Evolutionary conservation across 352 stramenopile species (phyloP).

Genomic region (Aphanomyces stellatus): DNA sequence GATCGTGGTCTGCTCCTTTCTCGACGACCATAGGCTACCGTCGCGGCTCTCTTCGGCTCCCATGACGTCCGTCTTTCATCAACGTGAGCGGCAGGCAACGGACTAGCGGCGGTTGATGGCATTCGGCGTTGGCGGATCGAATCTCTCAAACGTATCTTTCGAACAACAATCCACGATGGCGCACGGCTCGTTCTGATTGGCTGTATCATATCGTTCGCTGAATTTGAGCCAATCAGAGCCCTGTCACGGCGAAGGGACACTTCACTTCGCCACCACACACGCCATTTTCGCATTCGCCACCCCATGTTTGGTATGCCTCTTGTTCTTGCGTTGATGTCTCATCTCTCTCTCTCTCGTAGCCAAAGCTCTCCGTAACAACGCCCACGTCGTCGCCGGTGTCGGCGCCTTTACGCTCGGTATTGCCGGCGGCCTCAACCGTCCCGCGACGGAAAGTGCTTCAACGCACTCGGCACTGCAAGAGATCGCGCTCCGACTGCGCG

Average conservation of each 20-base stretch:
- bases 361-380: slow-evolving; percentile 30
- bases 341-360: background rate
- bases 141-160: background rate
- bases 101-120: too few species aligned
- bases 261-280: background rate
- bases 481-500: slow-evolving; percentile 49
- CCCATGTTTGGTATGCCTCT: slow-evolving; percentile 19
- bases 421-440: slow-evolving; percentile 31
- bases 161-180: background rate
- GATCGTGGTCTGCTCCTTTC: too few species aligned
- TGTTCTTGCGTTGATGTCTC: background rate
- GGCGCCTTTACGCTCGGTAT: slow-evolving; percentile 49
- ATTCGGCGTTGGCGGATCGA: too few species aligned
- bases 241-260: background rate
- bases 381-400: slow-evolving; percentile 40
- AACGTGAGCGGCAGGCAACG: too few species aligned
- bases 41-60: too few species aligned
- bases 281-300: slow-evolving; percentile 1
- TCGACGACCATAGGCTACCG: too few species aligned
- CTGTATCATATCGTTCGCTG: background rate
- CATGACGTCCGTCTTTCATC: too few species aligned
- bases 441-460: slow-evolving; percentile 41
- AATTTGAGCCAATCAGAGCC: background rate
- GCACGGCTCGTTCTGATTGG: slow-evolving; percentile 1
- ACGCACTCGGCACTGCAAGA: slow-evolving; percentile 54